Evolutionary conservation across 176 grass and related monocot species (phyloP).

Genomic region (Juncus inflexus): DNA sequence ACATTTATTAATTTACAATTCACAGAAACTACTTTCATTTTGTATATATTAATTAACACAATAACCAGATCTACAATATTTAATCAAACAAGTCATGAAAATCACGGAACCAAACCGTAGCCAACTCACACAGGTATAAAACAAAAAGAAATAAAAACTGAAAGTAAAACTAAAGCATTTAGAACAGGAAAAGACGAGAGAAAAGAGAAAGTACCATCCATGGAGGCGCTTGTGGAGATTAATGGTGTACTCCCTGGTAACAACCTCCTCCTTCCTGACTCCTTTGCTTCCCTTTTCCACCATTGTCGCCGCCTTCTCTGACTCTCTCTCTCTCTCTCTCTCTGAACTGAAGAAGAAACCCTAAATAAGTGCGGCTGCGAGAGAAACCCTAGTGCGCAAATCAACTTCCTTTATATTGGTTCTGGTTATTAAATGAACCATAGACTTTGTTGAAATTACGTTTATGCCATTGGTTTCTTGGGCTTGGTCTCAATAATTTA

Average conservation of each 20-base stretch:
- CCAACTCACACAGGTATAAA: no score
- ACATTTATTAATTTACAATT: no score
- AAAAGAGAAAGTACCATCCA: constrained; percentile 36
- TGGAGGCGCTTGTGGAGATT: constrained; percentile 78
- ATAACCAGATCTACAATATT: no score
- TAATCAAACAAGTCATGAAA: no score
- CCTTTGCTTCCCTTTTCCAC: constrained; percentile 28
- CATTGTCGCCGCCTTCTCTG: constrained; percentile 26
- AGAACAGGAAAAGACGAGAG: neutral
- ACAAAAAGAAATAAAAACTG: neutral
- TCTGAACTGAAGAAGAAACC: constrained; percentile 19
- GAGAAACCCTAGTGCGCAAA: constrained; percentile 10
- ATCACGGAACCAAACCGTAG: no score
- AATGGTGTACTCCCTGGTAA: constrained; percentile 48
- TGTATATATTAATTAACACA: no score
- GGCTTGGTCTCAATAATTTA: no score
- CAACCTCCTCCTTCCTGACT: constrained; percentile 28
- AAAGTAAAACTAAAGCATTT: neutral
- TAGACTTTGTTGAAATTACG: no score
- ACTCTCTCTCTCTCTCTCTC: constrained; percentile 9
- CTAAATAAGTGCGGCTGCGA: neutral
- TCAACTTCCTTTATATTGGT: neutral
- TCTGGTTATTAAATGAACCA: no score
- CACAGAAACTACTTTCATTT: no score
- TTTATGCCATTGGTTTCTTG: no score